These are phyloP conservation scores for Chaetothyriales sp. DNA, from an alignment of 2,329 filamentous ascomycete species.

Conservation along the genomic window DNA sequence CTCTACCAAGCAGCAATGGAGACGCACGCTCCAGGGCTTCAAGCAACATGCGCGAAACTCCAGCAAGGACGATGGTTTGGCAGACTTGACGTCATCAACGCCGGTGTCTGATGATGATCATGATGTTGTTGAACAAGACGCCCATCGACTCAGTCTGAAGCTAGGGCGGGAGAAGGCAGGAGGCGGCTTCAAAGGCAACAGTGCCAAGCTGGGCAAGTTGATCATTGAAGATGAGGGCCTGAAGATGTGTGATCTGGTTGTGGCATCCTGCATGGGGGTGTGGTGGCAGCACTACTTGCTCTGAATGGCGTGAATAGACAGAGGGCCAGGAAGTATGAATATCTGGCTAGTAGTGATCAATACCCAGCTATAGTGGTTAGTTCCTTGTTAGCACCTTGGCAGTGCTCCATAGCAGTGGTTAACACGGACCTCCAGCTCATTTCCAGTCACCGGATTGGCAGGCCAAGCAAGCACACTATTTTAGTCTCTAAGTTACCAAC, in stretches of 20 bases:
- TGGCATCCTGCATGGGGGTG: constrained; percentile 78
- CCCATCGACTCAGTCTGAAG: constrained; percentile 47
- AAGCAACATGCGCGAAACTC: constrained; percentile 9
- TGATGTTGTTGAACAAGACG: constrained; percentile 1
- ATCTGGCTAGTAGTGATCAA: too few relatives aligned
- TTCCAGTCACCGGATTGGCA: too few relatives aligned
- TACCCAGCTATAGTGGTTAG: too few relatives aligned
- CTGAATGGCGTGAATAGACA: neutral
- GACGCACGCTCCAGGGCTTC: constrained; percentile 13
- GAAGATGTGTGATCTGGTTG: constrained; percentile 87
- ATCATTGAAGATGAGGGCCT: constrained; percentile 78
- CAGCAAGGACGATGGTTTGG: constrained; percentile 1
- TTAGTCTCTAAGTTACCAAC: too few relatives aligned
- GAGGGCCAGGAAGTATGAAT: neutral
- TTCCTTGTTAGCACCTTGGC: too few relatives aligned
- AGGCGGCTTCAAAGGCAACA: constrained; percentile 68
- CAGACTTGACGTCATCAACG: constrained; percentile 1
- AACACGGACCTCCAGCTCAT: too few relatives aligned
- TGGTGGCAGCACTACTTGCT: constrained; percentile 70
- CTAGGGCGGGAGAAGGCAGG: constrained; percentile 72
- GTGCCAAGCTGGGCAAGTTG: constrained; percentile 85
- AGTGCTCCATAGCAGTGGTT: too few relatives aligned
- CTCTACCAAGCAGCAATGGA: constrained; percentile 12
- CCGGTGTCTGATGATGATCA: neutral
- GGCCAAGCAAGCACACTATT: too few relatives aligned